Base-by-base conservation (phyloP, 441 rosid genomes). In the Erodium chrysanthum region DNA sequence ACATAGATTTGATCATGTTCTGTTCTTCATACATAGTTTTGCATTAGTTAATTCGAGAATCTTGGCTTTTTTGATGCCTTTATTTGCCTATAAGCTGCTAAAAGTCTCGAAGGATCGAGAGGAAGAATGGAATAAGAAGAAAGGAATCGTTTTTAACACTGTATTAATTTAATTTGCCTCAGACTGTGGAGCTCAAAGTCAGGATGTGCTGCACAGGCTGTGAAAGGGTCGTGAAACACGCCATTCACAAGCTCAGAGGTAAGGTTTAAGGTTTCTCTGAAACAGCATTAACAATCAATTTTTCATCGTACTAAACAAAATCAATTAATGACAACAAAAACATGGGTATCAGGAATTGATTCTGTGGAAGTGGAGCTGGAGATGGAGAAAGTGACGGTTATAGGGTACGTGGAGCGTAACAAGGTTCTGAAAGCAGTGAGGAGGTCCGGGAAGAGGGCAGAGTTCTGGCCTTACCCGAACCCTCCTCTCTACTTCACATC, bases 161-260 rank as follows among this genome's bases (percentile, higher is more conserved):
- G 4, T 12, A 11, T n/a, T 64, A 31, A 33, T 2, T 37, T 65
- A 7, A 20, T 23, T 44, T 61, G 17, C 23, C 77, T 73, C 75
- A 93, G 98, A 93, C 98, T 4, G 91, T 89, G 80, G 95, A 89
- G 77, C 90, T 93, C 69, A 93, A 90, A 78, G 96, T 93, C 42
- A 70, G 96, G 84, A 93, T 93, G 97, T 93, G 98, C 77, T 90
- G 98, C 86, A 78, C 77, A 52, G 98, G 96, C 9, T 90, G 98
- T 71, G 98, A 90, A 72, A 80, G 96, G 75, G 92, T 93, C 9
- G 96, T 89, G 58, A 93, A 86, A 73, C 88, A 84, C 68, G 92
- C 96, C 74, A 82, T 90, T 75, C 75, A 77, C 84, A 93, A 90
- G 79, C 89, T 93, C 66, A 87, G 85, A 84, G 98, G 98, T 88